A percentile compares a stretch with the other conserved stretches of the same genome.
Evolutionary conservation across 1,284 basidiomycete species (phyloP).

Genomic region (Marasmius tenuissimus): DNA sequence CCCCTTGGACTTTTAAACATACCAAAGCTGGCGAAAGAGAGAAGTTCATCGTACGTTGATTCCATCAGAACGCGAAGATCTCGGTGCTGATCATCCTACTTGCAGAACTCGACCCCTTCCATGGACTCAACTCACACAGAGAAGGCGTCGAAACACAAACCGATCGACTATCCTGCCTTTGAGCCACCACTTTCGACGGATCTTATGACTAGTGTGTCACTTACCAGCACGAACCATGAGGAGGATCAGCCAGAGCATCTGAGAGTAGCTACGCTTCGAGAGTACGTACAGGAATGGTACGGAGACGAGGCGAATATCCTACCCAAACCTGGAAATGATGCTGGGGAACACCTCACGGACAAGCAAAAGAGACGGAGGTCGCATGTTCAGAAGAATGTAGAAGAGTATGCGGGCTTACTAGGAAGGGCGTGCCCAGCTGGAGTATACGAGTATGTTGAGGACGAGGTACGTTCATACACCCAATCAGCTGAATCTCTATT

Average conservation of each 20-base stretch:
- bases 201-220: conserved; percentile 85
- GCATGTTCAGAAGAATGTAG: conserved; percentile 81
- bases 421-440: conserved; percentile 92
- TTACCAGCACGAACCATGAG: conserved; percentile 96
- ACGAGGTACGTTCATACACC: conserved; percentile 33
- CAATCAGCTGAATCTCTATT: background rate
- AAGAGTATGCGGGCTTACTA: conserved; percentile 84
- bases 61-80: no score
- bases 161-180: conserved; percentile 89
- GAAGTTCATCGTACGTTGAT: conserved; percentile 5
- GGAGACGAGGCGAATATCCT: conserved; percentile 18
- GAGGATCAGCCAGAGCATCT: conserved; percentile 96
- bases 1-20: conserved; percentile 87
- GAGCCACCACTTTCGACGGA: conserved; percentile 94
- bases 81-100: background rate
- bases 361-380: conserved; percentile 48
- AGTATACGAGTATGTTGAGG: conserved; percentile 97
- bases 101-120: conserved; percentile 19
- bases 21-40: conserved; percentile 16
- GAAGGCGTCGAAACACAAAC: conserved; percentile 66
- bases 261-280: conserved; percentile 46
- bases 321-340: conserved; percentile 19
- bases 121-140: conserved; percentile 79
- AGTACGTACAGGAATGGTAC: conserved; percentile 48
- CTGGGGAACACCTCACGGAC: conserved; percentile 50